phyloP scores from a whole-genome alignment of 1,284 basidiomycete species.

The Ustilago crameri region DNA sequence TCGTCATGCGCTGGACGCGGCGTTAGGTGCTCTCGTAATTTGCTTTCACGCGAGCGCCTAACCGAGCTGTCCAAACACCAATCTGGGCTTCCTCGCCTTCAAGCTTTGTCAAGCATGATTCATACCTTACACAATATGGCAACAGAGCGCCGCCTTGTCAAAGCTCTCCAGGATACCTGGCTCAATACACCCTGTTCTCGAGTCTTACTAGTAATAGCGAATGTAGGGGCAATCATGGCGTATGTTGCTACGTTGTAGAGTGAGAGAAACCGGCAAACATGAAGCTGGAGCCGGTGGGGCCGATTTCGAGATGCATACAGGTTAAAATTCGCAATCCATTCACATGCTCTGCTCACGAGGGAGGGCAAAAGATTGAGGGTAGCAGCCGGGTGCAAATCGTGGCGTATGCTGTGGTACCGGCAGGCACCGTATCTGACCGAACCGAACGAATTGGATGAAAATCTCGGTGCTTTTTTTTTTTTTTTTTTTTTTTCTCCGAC shows the following conservation, averaged over 20 bases:
- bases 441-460: not conserved
- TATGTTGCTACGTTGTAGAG: too few relatives aligned
- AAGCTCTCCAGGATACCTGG: too few relatives aligned
- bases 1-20: conserved; percentile 5
- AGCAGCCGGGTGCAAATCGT: too few relatives aligned
- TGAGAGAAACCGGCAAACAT: conserved; percentile 14
- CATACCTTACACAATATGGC: conserved; percentile 5
- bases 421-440: conserved; percentile 7
- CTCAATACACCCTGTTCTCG: too few relatives aligned
- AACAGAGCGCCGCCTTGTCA: not conserved
- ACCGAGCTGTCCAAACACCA: conserved; percentile 20
- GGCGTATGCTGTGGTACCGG: too few relatives aligned
- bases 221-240: too few relatives aligned
- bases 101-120: conserved; percentile 8
- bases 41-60: conserved; percentile 37
- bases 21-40: conserved; percentile 19
- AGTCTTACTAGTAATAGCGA: too few relatives aligned
- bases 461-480: not conserved
- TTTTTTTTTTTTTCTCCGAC: conserved; percentile 26
- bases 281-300: conserved; percentile 9
- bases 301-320: conserved; percentile 18
- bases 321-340: conserved; percentile 13
- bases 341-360: conserved; percentile 15
- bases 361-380: too few relatives aligned
- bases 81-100: not conserved